Evolutionary conservation across 257 asterid genomes (phyloP), one percentile per base, ranked within the genome.

Genomic region (Primulina eburnea): DNA sequence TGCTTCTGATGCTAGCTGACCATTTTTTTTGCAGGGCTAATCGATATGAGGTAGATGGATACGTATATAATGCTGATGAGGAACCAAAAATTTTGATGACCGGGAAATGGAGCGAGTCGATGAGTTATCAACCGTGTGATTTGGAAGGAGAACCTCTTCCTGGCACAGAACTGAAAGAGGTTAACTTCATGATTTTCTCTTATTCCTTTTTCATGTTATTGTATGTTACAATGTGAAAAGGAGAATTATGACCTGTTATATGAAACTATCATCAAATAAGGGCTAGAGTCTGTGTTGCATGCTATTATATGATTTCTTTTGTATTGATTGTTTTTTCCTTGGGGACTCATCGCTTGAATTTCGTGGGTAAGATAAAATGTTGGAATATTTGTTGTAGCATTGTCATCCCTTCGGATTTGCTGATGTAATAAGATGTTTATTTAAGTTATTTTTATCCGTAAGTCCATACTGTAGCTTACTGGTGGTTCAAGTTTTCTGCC

Each of bases 61-160:
- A 94, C 77, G 96, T 94, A 26, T 94, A 94, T 72, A 88, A 91
- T 79, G 86, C 92, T 38, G 74, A 81, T 14, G 99, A 94, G 81
- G 98, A 94, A 79, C 99, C 99, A 43, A 91, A 91, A 82, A 88
- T 91, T 68, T 82, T 94, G 88, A 91, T 94, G 92, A 94, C 99
- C 12, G 99, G 98, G 68, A 94, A 89, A 77, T 94, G 99, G 97
- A 94, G 84, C 12, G 95, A 92, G 78, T 86, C 76, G 69, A 74
- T 94, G 88, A 88, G 90, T 75, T 94, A 85, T 81, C 99, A 94
- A 79, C 97, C 89, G 14, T 94, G 99, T 82, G 99, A 94, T 81
- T 57, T 66, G 72, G 98, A 94, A 73, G 99, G 99, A 64, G 99
- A 94, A 76, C 99, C 99, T 73, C 92, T 94, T 75, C 85, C 92